Conservation (phyloP, 2,329 filamentous ascomycete genomes). For the Fusarium proliferatum region DNA sequence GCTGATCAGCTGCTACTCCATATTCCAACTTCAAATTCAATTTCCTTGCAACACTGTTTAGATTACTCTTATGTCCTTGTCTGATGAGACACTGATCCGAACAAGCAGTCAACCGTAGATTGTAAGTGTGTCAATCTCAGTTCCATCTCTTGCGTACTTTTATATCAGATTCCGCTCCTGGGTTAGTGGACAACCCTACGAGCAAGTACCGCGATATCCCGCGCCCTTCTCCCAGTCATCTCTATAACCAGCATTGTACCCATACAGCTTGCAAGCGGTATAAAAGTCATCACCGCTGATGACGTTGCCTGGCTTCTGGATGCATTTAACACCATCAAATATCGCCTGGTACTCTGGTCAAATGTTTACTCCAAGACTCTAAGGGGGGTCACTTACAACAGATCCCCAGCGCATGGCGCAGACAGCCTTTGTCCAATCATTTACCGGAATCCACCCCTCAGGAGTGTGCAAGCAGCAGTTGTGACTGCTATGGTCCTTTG, state of each 20-base stretch:
- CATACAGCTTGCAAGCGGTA: background rate
- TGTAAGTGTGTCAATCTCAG: too few relatives aligned
- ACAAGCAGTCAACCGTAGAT: too few relatives aligned
- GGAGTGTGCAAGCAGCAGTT: background rate
- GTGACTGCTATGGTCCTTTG: background rate
- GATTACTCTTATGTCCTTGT: background rate
- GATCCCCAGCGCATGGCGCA: background rate
- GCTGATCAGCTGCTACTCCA: background rate
- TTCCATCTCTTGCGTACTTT: too few relatives aligned
- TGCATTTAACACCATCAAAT: background rate
- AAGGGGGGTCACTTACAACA: background rate
- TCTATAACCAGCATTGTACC: background rate
- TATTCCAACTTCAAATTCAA: background rate
- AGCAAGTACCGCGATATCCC: background rate
- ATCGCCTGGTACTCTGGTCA: background rate
- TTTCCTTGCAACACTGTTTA: too few relatives aligned
- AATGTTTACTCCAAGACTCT: fast-evolving
- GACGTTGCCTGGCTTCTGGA: background rate
- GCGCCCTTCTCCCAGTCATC: background rate
- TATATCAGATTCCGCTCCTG: too few relatives aligned
- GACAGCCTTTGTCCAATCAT: background rate
- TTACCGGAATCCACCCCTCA: background rate
- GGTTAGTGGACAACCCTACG: background rate
- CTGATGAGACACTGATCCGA: background rate
- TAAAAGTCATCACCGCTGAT: background rate